Conservation (phyloP, 768 basidiomycete genomes). For the Suillus luteus region DNA sequence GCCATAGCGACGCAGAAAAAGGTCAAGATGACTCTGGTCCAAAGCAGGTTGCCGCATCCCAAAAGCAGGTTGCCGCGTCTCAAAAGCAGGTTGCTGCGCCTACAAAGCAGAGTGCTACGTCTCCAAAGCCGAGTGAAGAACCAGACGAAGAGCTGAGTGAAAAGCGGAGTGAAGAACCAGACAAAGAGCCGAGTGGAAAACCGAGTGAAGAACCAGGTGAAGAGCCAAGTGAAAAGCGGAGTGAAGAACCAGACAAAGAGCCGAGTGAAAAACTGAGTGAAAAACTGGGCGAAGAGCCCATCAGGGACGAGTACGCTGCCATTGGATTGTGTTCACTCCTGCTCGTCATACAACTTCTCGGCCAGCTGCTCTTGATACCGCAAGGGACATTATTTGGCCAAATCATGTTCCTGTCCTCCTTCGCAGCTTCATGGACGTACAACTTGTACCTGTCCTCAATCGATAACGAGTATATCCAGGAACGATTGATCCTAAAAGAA, state of each 20-base stretch:
- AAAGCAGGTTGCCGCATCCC: neutral
- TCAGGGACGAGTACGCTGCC: slow-evolving; percentile 13
- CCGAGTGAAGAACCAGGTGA: too few species aligned
- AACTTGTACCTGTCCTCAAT: slow-evolving; percentile 33
- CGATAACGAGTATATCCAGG: slow-evolving; percentile 28
- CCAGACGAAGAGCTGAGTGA: neutral
- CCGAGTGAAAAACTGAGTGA: neutral
- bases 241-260: too few species aligned
- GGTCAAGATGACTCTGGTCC: neutral
- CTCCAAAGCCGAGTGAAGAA: too few species aligned
- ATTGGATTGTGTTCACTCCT: slow-evolving; percentile 34
- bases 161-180: too few species aligned
- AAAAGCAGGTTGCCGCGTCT: neutral
- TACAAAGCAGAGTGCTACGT: too few species aligned
- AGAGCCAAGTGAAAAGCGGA: too few species aligned
- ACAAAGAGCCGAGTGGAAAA: neutral
- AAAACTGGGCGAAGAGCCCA: neutral
- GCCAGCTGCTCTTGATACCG: slow-evolving; percentile 37
- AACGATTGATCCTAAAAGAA: slow-evolving; percentile 16
- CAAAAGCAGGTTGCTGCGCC: too few species aligned
- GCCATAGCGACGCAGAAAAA: slow-evolving; percentile 6
- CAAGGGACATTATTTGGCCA: slow-evolving; percentile 37
- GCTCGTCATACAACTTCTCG: slow-evolving; percentile 35
- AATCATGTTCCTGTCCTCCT: slow-evolving; percentile 34
- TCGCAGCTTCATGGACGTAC: slow-evolving; percentile 36